Base-by-base conservation (phyloP, 257 asterid species). In the Nemophila menziesii region DNA sequence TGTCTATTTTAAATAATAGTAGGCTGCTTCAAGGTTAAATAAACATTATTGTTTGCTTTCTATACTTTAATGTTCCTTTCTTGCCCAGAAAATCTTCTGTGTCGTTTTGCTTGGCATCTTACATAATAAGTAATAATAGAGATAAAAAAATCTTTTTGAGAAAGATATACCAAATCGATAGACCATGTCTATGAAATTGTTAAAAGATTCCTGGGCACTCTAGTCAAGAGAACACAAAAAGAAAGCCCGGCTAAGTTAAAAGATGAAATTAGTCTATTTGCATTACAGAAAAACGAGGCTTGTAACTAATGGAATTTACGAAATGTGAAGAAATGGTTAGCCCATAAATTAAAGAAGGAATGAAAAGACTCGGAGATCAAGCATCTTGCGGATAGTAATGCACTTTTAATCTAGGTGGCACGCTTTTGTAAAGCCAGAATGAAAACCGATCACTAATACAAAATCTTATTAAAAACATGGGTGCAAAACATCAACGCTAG, bases 381-480 rank as follows among this genome's bases (percentile, higher is more conserved):
- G 63, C 92, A 78, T 24, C 70, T 80, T 43, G 71, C 74, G 15
- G 87, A 78, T 44, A 50, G 16, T 6, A 63, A 23, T 71, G 70
- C 98, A 15, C 45, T 67, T 61, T 60, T 89, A 63, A 71, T 58
- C 53, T 73, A 55, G 60, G 59, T 89, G 42, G 70, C 94, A 21
- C 17, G 60, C 33, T 67, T 61, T 49, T 86, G 96, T 33, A 89
- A 79, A 61, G 47, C 84, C 39, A 94, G 95, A 46, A 84, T 83
- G 93, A 64, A 66, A 75, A 87, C 98, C 9, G 98, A 89, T 52
- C 95, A 84, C 65, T 84, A 94, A 94, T 84, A 73, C 69, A 84
- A 76, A 68, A 46, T 56, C 55, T 52, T 89, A 21, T 70, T 89
- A 40, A 80, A 80, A 62, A 58, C 80, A 46, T 89, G 95, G 98